Evolutionary conservation across 768 basidiomycete genomes (phyloP).

Genomic region (Mycena floridula): DNA sequence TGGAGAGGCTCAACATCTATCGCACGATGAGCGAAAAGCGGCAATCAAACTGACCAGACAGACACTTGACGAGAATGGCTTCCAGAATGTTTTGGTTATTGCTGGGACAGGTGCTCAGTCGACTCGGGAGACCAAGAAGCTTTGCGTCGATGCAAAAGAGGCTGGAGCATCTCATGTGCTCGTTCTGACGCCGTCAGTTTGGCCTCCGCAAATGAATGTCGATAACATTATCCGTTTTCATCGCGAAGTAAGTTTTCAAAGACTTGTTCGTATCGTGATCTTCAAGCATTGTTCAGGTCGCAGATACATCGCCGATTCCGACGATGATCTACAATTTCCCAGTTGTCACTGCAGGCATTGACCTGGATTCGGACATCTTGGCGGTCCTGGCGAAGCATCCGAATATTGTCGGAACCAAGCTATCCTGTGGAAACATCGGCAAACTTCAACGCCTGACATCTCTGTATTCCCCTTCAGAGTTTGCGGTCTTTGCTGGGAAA

Average conservation of each 20-base stretch:
- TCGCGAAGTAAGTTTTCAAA: conserved; percentile 47
- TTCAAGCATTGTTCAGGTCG: conserved; percentile 48
- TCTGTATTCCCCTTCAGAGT: conserved; percentile 43
- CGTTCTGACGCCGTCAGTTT: conserved; percentile 69
- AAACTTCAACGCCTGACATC: conserved; percentile 75
- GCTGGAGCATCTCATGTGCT: conserved; percentile 81
- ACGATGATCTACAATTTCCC: conserved; percentile 87
- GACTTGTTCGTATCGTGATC: neutral
- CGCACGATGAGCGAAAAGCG: conserved; percentile 61
- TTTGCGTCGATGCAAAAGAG: conserved; percentile 68
- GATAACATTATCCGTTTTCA: conserved; percentile 65
- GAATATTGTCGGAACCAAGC: conserved; percentile 81
- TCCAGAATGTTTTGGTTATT: conserved; percentile 60
- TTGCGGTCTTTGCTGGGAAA: conserved; percentile 72
- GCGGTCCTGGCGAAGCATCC: conserved; percentile 64
- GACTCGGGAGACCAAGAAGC: conserved; percentile 63
- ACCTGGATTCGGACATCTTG: conserved; percentile 79
- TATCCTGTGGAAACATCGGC: conserved; percentile 82
- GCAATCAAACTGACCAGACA: conserved; percentile 60
- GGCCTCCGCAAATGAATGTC: conserved; percentile 57
- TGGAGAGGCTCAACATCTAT: conserved; percentile 72
- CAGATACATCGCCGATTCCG: conserved; percentile 62
- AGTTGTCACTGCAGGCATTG: conserved; percentile 71
- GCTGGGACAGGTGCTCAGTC: conserved; percentile 84
- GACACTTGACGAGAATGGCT: conserved; percentile 69